Evolutionary conservation across 2,329 filamentous ascomycete genomes (phyloP).

Genomic region (Aspergillus ochraceoroseus): DNA sequence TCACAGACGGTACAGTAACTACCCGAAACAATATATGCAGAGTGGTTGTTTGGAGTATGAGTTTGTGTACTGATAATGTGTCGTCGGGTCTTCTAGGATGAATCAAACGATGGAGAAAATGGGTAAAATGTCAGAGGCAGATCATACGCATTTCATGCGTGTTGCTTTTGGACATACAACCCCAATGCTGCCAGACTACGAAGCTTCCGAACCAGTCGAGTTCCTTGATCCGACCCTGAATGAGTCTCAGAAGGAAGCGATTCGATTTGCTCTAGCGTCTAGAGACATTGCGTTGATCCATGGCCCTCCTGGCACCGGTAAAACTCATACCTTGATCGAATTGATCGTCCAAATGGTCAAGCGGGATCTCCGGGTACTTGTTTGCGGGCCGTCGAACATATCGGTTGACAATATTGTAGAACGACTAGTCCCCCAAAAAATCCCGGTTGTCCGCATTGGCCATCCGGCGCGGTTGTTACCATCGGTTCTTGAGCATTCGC

Average conservation of each 20-base stretch:
- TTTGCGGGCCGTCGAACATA: constrained; percentile 96
- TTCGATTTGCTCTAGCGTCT: constrained; percentile 76
- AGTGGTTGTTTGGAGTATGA: constrained; percentile 14
- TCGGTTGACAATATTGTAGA: constrained; percentile 98
- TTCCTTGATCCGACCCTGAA: constrained; percentile 57
- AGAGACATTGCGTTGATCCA: constrained; percentile 85
- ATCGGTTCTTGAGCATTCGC: constrained; percentile 79
- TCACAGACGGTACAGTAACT: constrained; percentile 54
- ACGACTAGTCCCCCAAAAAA: constrained; percentile 73
- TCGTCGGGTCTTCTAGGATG: constrained; percentile 44
- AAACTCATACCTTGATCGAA: constrained; percentile 94
- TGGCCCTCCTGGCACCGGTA: constrained; percentile 91
- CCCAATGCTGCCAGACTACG: constrained; percentile 49
- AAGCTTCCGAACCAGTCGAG: constrained; percentile 44
- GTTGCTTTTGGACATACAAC: constrained; percentile 58
- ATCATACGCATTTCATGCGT: constrained; percentile 55
- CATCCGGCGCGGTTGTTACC: constrained; percentile 88
- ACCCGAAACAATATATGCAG: background rate
- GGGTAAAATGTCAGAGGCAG: constrained; percentile 51
- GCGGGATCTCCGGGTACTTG: constrained; percentile 67
- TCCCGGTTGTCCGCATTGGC: constrained; percentile 82
- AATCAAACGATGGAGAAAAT: constrained; percentile 60
- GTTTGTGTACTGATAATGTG: background rate
- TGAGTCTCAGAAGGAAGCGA: constrained; percentile 58
- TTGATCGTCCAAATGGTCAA: constrained; percentile 85